phyloP scores from a whole-genome alignment of 2,329 filamentous ascomycete species.

The Thermoascus crustaceus region DNA sequence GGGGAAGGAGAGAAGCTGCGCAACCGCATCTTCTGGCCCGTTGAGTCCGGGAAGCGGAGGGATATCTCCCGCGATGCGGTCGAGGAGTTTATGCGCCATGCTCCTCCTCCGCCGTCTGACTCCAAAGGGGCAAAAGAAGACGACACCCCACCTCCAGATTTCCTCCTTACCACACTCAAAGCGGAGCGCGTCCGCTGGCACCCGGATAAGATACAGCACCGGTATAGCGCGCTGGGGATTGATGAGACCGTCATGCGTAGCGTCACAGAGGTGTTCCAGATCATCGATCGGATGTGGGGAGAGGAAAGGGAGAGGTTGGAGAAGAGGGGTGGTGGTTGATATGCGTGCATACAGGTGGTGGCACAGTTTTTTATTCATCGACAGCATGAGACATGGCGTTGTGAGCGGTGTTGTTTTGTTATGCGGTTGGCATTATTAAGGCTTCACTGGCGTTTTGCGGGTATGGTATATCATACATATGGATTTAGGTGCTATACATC shows the following conservation, averaged over 20 bases:
- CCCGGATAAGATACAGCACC: conserved; percentile 94
- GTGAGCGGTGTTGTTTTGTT: no score
- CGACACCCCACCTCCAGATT: conserved; percentile 20
- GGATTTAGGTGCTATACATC: no score
- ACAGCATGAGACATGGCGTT: no score
- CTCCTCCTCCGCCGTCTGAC: conserved; percentile 23
- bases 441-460: no score
- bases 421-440: no score
- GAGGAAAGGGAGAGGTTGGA: conserved; percentile 42
- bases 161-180: conserved; percentile 56
- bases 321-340: conserved; percentile 2
- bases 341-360: no score
- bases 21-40: conserved; percentile 62
- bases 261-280: conserved; percentile 86
- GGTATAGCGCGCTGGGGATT: conserved; percentile 62
- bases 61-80: conserved; percentile 55
- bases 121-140: conserved; percentile 2
- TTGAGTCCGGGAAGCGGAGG: conserved; percentile 50
- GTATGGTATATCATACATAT: no score
- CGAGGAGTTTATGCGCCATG: conserved; percentile 59
- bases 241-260: conserved; percentile 64
- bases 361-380: no score
- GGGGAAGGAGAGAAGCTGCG: conserved; percentile 12
- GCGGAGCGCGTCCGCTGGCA: conserved; percentile 89
- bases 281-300: conserved; percentile 73